phyloP scores from a whole-genome alignment of 257 asterid genomes.

The Solanum corneliomulleri region DNA sequence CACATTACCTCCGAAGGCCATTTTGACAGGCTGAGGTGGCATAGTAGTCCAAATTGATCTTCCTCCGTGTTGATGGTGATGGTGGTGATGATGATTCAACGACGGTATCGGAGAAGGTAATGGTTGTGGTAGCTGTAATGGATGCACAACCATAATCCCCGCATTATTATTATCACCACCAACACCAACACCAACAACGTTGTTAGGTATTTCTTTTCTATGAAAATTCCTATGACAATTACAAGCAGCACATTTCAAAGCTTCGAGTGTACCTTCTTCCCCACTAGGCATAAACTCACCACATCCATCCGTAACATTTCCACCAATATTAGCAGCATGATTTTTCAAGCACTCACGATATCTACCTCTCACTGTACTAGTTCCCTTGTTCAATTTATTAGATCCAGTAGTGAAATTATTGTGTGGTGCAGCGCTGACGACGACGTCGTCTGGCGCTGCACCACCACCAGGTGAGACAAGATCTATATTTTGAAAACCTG shows the following conservation, averaged over 20 bases:
- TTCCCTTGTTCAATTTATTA: constrained; percentile 12
- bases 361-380: not conserved
- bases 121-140: constrained; percentile 44
- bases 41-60: constrained; percentile 8
- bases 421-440: not conserved
- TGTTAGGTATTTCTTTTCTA: constrained; percentile 31
- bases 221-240: constrained; percentile 82
- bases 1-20: constrained; percentile 28
- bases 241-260: constrained; percentile 91
- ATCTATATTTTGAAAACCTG: constrained; percentile 9
- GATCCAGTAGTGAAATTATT: constrained; percentile 17
- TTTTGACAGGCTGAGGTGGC: constrained; percentile 51
- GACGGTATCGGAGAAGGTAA: constrained; percentile 35
- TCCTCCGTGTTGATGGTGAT: constrained; percentile 18
- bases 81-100: constrained; percentile 9
- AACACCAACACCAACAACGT: not conserved
- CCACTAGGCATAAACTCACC: constrained; percentile 97
- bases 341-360: constrained; percentile 83
- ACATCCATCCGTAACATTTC: constrained; percentile 91
- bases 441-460: too few relatives aligned
- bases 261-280: constrained; percentile 72
- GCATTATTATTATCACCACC: not conserved
- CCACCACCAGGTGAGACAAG: not conserved
- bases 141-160: constrained; percentile 35
- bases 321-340: constrained; percentile 86